Conservation (phyloP, 2,329 filamentous ascomycete genomes). For the Aspergillus ruber region DNA sequence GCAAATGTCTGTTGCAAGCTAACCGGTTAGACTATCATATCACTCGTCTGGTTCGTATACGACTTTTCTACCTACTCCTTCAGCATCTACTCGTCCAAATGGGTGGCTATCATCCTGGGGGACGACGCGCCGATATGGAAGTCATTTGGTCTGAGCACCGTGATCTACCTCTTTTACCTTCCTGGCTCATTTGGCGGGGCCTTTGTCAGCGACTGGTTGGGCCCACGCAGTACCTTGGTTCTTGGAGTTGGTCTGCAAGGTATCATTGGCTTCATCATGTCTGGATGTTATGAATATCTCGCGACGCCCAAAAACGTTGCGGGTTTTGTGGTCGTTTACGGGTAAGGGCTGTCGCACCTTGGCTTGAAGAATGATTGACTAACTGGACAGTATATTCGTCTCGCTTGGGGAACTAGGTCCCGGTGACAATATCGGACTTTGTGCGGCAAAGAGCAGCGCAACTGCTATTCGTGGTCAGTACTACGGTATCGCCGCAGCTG, state of each 20-base stretch:
- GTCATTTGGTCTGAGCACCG: conserved; percentile 78
- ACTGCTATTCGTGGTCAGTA: conserved; percentile 79
- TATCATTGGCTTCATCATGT: conserved; percentile 82
- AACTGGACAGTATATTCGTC: conserved; percentile 55
- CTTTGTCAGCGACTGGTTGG: conserved; percentile 69
- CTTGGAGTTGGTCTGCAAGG: conserved; percentile 67
- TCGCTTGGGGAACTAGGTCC: conserved; percentile 75
- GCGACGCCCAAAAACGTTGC: conserved; percentile 60
- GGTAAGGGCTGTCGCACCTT: conserved; percentile 27
- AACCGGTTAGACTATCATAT: conserved; percentile 49
- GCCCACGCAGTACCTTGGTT: conserved; percentile 67
- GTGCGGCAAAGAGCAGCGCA: conserved; percentile 81
- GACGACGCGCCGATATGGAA: conserved; percentile 60
- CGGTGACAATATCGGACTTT: conserved; percentile 82
- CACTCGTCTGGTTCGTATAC: conserved; percentile 78
- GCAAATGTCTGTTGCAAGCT: conserved; percentile 1
- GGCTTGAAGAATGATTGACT: neutral
- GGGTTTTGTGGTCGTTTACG: conserved; percentile 73
- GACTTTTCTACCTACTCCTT: conserved; percentile 83
- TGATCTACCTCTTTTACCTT: conserved; percentile 84
- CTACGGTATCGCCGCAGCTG: conserved; percentile 48
- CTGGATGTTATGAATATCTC: conserved; percentile 67
- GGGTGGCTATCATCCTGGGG: conserved; percentile 55
- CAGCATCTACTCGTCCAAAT: conserved; percentile 70
- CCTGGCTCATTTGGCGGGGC: conserved; percentile 75